Percentiles rank a stretch among this genome's conserved stretches.
phyloP scores from a whole-genome alignment of 2,329 filamentous ascomycete genomes.

The Claviceps cyperi region DNA sequence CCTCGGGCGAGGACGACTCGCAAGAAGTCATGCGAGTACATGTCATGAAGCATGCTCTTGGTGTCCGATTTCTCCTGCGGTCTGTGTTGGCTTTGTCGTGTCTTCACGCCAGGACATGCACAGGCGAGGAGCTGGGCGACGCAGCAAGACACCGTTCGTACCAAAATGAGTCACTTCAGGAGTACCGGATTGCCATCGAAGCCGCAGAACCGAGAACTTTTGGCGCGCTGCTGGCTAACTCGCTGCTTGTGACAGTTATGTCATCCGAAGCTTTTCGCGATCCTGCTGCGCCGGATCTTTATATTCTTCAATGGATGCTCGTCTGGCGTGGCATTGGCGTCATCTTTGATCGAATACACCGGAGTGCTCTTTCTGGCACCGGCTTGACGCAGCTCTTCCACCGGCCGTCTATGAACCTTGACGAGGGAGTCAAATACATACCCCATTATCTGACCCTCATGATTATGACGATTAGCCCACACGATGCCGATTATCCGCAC shows the following conservation, averaged over 20 bases:
- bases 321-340: conserved; percentile 39
- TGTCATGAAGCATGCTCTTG: conserved; percentile 35
- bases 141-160: conserved; percentile 26
- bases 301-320: conserved; percentile 40
- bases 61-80: conserved; percentile 40
- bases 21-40: conserved; percentile 28
- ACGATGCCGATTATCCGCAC: conserved; percentile 26
- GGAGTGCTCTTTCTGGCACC: conserved; percentile 18
- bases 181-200: conserved; percentile 37
- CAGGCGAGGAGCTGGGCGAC: conserved; percentile 12
- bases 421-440: conserved; percentile 24
- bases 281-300: conserved; percentile 28
- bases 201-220: conserved; percentile 29
- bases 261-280: conserved; percentile 37
- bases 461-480: conserved; percentile 28
- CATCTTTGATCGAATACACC: conserved; percentile 25
- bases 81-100: conserved; percentile 37
- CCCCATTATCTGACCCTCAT: conserved; percentile 35
- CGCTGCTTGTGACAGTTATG: conserved; percentile 35
- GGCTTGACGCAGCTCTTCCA: conserved; percentile 34
- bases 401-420: conserved; percentile 33
- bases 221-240: conserved; percentile 35
- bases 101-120: conserved; percentile 20
- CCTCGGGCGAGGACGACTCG: conserved; percentile 22
- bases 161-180: conserved; percentile 33